Conservation (phyloP, 1,284 basidiomycete genomes). For the Coniophora puteana region DNA sequence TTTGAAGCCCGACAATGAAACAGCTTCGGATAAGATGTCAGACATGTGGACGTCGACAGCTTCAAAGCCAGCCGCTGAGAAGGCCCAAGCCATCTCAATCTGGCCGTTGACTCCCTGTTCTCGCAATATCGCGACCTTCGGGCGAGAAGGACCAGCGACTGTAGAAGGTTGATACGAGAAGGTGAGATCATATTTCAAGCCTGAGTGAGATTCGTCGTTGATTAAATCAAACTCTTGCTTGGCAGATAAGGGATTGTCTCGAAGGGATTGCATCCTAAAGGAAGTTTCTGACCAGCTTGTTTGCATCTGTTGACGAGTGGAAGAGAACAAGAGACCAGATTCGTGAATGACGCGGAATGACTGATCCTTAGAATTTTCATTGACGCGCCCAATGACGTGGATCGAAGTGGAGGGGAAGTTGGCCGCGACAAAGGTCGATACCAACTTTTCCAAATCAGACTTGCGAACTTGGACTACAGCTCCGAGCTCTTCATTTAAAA, state of each 20-base stretch:
- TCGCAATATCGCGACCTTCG: conserved; percentile 92
- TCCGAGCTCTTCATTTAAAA: conserved; percentile 98
- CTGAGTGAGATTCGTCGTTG: conserved; percentile 53
- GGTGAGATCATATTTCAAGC: conserved; percentile 78
- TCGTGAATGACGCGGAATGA: conserved; percentile 58
- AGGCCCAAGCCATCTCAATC: conserved; percentile 98
- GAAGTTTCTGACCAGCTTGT: conserved; percentile 93
- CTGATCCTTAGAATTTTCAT: conserved; percentile 52
- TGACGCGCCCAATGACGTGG: conserved; percentile 73
- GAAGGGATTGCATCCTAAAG: conserved; percentile 85
- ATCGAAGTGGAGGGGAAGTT: conserved; percentile 77
- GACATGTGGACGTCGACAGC: conserved; percentile 98
- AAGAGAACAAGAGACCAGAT: conserved; percentile 56
- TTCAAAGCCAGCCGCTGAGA: conserved; percentile 90
- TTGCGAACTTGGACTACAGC: conserved; percentile 85
- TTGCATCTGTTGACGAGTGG: conserved; percentile 74
- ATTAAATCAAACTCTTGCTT: conserved; percentile 85
- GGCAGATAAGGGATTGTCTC: conserved; percentile 82
- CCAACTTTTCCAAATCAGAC: conserved; percentile 56
- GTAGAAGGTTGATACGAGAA: conserved; percentile 47
- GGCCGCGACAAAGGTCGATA: conserved; percentile 55
- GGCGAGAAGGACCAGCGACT: conserved; percentile 46
- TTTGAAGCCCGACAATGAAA: conserved; percentile 68
- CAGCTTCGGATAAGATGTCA: conserved; percentile 78
- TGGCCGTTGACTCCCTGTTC: conserved; percentile 99